A percentile compares a stretch with the other conserved stretches of the same genome.
Conservation (phyloP, 2,329 filamentous ascomycete genomes). For the Dactylella cylindrospora region DNA sequence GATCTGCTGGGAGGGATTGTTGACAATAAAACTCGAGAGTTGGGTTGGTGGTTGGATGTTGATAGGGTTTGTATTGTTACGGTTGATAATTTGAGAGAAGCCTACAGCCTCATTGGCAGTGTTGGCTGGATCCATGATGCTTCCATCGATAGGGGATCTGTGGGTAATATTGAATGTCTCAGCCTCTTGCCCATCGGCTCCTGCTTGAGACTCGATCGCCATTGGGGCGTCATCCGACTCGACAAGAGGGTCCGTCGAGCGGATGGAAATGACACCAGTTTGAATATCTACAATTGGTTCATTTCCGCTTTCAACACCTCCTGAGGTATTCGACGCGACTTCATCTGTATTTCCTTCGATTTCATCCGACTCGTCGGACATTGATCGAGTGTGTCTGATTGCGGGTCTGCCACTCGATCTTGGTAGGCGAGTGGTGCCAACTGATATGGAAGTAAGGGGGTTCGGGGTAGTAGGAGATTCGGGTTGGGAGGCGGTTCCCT, state of each 20-base stretch:
- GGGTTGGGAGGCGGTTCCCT: constrained; percentile 77
- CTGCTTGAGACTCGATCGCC: constrained; percentile 72
- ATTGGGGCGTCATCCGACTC: constrained; percentile 69
- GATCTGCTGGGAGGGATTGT: constrained; percentile 69
- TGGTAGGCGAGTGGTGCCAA: constrained; percentile 50
- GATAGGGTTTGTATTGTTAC: constrained; percentile 34
- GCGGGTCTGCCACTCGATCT: constrained; percentile 64
- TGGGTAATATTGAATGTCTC: constrained; percentile 95
- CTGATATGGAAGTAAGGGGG: constrained; percentile 60
- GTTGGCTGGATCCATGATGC: constrained; percentile 71
- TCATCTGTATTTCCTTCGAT: constrained; percentile 78
- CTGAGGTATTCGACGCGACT: constrained; percentile 73
- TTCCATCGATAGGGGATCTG: constrained; percentile 78
- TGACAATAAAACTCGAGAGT: constrained; percentile 75
- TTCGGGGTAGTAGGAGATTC: constrained; percentile 85
- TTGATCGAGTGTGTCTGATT: constrained; percentile 84
- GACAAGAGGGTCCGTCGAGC: constrained; percentile 76
- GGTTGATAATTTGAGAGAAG: constrained; percentile 64
- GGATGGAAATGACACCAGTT: constrained; percentile 74
- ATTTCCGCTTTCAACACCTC: constrained; percentile 70
- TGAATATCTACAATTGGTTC: constrained; percentile 78
- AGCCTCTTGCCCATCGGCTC: constrained; percentile 80
- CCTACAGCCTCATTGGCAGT: constrained; percentile 69
- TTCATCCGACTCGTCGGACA: constrained; percentile 75
- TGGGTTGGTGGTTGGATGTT: constrained; percentile 57